Evolutionary conservation across 148 eudicot species (phyloP).

Genomic region (Camellia sinensis): DNA sequence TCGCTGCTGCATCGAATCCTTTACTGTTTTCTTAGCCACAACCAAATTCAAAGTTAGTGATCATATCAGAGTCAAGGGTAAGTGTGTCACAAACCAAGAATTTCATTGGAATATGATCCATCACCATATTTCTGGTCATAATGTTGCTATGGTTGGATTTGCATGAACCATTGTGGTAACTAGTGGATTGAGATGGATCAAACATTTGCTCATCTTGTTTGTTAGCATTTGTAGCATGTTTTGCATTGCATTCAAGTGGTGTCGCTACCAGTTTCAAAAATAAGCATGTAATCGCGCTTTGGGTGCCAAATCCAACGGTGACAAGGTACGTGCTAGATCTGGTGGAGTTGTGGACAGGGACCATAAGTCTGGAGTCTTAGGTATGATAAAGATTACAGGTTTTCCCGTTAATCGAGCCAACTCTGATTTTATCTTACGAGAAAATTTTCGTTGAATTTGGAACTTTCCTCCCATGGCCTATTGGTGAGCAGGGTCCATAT

Average conservation of each 20-base stretch:
- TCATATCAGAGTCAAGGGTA: not conserved
- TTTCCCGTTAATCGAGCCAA: not conserved
- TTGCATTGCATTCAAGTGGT: not conserved
- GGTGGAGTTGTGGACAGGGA: not conserved
- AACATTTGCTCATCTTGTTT: not conserved
- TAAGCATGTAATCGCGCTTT: not conserved
- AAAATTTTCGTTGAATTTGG: not conserved
- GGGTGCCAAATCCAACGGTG: not conserved
- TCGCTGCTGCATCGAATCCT: not conserved
- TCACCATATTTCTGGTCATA: not conserved
- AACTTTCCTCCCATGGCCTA: not conserved
- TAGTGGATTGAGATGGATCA: not conserved
- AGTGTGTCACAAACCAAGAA: not conserved
- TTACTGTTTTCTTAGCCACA: not conserved
- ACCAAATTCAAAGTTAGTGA: not conserved
- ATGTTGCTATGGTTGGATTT: not conserved
- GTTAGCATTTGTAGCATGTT: not conserved
- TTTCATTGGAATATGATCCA: not conserved
- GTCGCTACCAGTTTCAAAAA: not conserved
- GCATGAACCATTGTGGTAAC: not conserved
- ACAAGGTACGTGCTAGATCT: not conserved
- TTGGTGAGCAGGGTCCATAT: not conserved
- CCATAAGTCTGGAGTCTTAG: not conserved
- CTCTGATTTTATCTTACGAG: not conserved
- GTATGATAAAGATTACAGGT: not conserved